Conservation (phyloP, 352 stramenopile genomes). For the Blastocystis sp. region DNA sequence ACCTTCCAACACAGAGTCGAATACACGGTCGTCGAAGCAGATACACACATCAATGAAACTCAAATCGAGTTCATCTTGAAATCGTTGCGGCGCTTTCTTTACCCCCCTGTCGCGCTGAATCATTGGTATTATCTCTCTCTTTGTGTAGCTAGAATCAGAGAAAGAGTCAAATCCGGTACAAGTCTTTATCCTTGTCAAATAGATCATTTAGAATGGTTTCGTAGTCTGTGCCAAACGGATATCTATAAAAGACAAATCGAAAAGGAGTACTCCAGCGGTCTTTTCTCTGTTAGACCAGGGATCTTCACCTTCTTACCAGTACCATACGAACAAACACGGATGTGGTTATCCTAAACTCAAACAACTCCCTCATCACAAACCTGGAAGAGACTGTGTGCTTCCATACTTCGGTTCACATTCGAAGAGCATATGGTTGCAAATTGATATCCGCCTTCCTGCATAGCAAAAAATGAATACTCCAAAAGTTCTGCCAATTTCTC, state of each 20-base stretch:
- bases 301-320: constrained; percentile 41
- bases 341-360: background rate
- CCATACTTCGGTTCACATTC: constrained; percentile 61
- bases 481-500: background rate
- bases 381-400: constrained; percentile 26
- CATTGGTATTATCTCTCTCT: constrained; percentile 38
- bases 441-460: constrained; percentile 15
- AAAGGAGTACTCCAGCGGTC: background rate
- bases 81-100: constrained; percentile 44
- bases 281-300: background rate
- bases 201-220: constrained; percentile 46
- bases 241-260: background rate
- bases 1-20: constrained; percentile 39
- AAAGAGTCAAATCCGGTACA: background rate
- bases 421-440: constrained; percentile 55
- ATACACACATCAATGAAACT: constrained; percentile 55
- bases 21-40: constrained; percentile 51
- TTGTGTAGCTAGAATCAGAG: constrained; percentile 18
- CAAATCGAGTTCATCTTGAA: constrained; percentile 18
- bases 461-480: background rate
- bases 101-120: constrained; percentile 21
- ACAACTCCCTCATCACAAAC: background rate
- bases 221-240: constrained; percentile 52
- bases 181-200: constrained; percentile 21
- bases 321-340: constrained; percentile 21